Evolutionary conservation across 768 basidiomycete genomes (phyloP), one percentile per base, ranked within the genome.

Genomic region (Leccinum longicurvipes): DNA sequence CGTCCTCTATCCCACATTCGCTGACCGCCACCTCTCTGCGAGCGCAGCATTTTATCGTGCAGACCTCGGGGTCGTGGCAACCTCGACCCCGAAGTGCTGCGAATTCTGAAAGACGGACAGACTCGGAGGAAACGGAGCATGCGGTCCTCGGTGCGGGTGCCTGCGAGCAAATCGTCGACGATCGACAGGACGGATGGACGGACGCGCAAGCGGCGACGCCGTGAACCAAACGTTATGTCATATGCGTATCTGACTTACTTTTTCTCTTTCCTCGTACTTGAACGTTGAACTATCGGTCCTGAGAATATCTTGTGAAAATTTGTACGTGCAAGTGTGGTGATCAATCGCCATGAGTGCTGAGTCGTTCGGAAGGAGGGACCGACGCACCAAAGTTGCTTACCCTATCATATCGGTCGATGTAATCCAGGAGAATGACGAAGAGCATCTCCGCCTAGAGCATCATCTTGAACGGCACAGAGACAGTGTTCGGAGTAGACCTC

Each of bases 21-120:
- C 34, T 36, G 8, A 36, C 17, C 17, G 9, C 8, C 8, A 8
- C 17, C 34, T 44, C 42, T 44, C 21, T 11, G 42, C 14, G 11
- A 12, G 41, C 14, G 12, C 54, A 73, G 72, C 70, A 67, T 36
- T 72, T 72, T 57, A 9, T 62, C 6, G n/a, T 25, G 3, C 56
- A 82, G 45, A 81, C 81, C 11, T 69, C 68, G 1, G 71, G 79
- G 86, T 7, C 82, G 86, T 34, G 93, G 93, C 10, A 87, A 88
- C 53, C 72, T 96, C 31, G 93, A 98, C 60, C n/a, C n/a, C n/a
- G 82, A 89, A 63, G 89, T 89, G 2, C 87, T 98, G 41, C 84
- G 89, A 17, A 92, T 85, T 58, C 81, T 93, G 76, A 81, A 82
- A 44, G 82, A 80, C 47, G 92, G 85, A 34, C 82, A 62, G 4